phyloP scores from a whole-genome alignment of 352 stramenopile species.

The Pythium coloratum region DNA sequence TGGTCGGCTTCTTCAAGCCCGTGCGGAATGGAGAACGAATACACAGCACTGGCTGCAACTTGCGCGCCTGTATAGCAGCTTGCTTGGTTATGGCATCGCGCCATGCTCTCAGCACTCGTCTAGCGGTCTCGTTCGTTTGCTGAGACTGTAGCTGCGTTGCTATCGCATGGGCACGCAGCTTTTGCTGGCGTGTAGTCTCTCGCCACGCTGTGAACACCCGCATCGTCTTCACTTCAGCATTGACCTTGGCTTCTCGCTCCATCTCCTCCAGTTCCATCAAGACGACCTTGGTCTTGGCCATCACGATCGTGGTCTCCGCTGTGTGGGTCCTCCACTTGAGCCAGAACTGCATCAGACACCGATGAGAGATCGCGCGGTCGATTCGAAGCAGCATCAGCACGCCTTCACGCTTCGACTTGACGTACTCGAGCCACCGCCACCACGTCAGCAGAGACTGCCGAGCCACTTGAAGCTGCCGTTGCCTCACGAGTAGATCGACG shows the following conservation, averaged over 20 bases:
- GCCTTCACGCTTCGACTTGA: conserved; percentile 8
- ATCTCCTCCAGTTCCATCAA: conserved; percentile 1
- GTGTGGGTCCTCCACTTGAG: conserved; percentile 6
- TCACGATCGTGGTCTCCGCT: not conserved
- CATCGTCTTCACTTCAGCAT: not conserved
- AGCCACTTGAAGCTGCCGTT: no score
- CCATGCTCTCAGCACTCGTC: conserved; percentile 1
- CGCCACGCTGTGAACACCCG: conserved; percentile 17
- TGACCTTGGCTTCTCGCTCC: conserved; percentile 4
- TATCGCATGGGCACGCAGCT: not conserved
- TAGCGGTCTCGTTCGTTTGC: not conserved
- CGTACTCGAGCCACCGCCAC: not conserved
- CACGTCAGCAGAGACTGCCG: not conserved
- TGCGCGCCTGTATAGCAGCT: not conserved
- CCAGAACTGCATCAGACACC: conserved; percentile 7
- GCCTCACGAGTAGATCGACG: no score
- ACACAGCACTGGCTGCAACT: conserved; percentile 9
- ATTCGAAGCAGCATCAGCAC: conserved; percentile 11
- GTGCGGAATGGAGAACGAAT: not conserved
- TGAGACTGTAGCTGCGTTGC: not conserved
- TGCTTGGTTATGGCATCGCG: not conserved
- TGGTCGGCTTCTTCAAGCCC: not conserved
- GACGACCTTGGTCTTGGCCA: conserved; percentile 9
- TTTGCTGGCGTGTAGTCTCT: not conserved
- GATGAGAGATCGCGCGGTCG: not conserved